Base-by-base conservation (phyloP, 192 early-diverging fungal species). In the Diversispora eburnea region DNA sequence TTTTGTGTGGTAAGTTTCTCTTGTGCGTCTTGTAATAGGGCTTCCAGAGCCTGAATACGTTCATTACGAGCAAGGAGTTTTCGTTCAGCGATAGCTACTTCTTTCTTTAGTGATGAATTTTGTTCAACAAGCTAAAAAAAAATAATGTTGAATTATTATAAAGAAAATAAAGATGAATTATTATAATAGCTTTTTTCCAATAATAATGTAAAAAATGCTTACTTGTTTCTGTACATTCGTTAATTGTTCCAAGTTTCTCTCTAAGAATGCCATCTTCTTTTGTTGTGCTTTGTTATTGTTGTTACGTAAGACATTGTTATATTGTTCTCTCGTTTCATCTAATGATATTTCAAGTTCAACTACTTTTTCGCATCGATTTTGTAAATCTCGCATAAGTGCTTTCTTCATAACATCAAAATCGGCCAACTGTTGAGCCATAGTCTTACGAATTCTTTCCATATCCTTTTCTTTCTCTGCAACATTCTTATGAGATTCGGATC, bases 361-460 rank as follows among this genome's bases (percentile, higher is more conserved):
- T 62, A 96, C 93, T 88, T 94, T 93, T 79, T 99, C 96, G 83
- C 95, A 97, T 54, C 96, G 91, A 83, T 95, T 92, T 82, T 98
- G 94, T 55, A 99, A 89, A 78, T 98, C 96, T 47, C 92, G 91
- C 95, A 98, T 96, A 74, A 99, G 84, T 52, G 92, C 93, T 89
- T 98, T 96, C 84, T 97, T 97, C 95, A 97, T 97, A 70, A 90
- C 89, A 73, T 99, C 98, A 83, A 96, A 98, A 68, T 99, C 96
- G 20, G 89, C 82, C 65, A 98, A 87, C 75, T 95, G 81, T 80
- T 90, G 86, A 12, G 90, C 88, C 89, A 92, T 91, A 10, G 79
- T 83, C 77, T 91, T 90, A 57, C 90, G 83, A 79, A 95, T 90
- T 60, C 88, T 81, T 67, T 93, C 92, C 77, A 93, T 82, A 59